These are phyloP conservation scores for Physcomitrium patens DNA, from an alignment of 225 moss, liverwort and hornwort genomes.

Conservation along the genomic window DNA sequence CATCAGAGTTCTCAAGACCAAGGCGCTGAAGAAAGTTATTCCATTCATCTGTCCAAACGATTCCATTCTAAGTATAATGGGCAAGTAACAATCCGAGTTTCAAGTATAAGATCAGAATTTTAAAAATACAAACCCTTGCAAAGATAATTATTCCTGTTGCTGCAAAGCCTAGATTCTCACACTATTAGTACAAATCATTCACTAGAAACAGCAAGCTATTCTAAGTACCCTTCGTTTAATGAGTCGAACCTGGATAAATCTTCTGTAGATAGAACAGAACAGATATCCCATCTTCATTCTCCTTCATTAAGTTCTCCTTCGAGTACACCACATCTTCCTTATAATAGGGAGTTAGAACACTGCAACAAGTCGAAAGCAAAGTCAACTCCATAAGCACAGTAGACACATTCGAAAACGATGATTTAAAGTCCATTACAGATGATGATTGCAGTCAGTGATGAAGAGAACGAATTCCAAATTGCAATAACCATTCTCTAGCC, in stretches of 20 bases:
- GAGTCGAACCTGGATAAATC: slow-evolving; percentile 86
- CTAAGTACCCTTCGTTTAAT: not conserved
- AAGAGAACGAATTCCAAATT: not conserved
- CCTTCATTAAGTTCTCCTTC: slow-evolving; percentile 74
- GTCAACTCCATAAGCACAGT: not conserved
- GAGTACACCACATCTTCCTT: slow-evolving; percentile 92
- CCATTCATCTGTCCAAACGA: slow-evolving; percentile 78
- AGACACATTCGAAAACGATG: not conserved
- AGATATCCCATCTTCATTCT: slow-evolving; percentile 95
- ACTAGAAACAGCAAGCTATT: not conserved
- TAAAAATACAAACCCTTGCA: too few relatives aligned
- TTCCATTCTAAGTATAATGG: not conserved
- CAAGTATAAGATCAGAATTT: not conserved
- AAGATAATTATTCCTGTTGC: too few relatives aligned
- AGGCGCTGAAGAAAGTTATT: slow-evolving; percentile 85
- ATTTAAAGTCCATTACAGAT: not conserved
- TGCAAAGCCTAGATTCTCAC: too few relatives aligned
- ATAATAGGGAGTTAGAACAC: slow-evolving; percentile 92
- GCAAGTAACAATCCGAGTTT: not conserved
- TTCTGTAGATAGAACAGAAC: slow-evolving; percentile 94
- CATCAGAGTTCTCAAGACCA: slow-evolving; percentile 43
- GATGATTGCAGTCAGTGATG: not conserved
- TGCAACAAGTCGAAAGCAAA: slow-evolving; percentile 28
- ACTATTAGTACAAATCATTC: not conserved
- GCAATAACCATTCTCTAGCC: not conserved